phyloP scores from a whole-genome alignment of 768 basidiomycete species.

The Suillus alpinus region DNA sequence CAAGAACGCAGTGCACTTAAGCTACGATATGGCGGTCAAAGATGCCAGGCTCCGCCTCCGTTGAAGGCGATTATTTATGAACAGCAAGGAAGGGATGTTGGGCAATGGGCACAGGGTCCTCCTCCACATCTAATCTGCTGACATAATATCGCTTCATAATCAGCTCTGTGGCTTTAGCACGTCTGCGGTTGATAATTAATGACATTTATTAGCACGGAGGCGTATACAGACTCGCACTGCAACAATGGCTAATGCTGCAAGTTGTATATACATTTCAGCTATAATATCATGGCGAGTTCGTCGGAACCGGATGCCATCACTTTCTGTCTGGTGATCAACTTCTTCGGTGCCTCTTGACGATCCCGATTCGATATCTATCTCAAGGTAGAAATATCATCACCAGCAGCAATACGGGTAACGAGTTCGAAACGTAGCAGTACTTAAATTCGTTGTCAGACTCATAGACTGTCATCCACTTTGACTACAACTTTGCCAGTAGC shows the following conservation, averaged over 20 bases:
- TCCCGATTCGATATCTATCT: not conserved
- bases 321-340: not conserved
- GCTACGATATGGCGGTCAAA: conserved; percentile 7
- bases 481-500: conserved; percentile 70
- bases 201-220: not conserved
- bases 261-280: not conserved
- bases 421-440: not conserved
- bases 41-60: conserved; percentile 7
- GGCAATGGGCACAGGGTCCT: conserved; percentile 33
- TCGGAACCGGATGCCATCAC: not conserved
- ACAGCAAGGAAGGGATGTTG: conserved; percentile 16
- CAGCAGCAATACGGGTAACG: not conserved
- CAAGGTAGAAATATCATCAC: not conserved
- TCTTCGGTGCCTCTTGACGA: not conserved
- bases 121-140: conserved; percentile 32
- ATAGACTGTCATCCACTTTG: conserved; percentile 32
- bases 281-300: not conserved
- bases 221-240: not conserved
- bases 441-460: not conserved
- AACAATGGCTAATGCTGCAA: not conserved
- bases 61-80: conserved; percentile 11
- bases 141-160: conserved; percentile 26
- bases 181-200: not conserved
- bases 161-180: not conserved
- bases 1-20: conserved; percentile 4